Evolutionary conservation across 495 filamentous ascomycete species (phyloP).

Genomic region (Talaromyces borbonicus): DNA sequence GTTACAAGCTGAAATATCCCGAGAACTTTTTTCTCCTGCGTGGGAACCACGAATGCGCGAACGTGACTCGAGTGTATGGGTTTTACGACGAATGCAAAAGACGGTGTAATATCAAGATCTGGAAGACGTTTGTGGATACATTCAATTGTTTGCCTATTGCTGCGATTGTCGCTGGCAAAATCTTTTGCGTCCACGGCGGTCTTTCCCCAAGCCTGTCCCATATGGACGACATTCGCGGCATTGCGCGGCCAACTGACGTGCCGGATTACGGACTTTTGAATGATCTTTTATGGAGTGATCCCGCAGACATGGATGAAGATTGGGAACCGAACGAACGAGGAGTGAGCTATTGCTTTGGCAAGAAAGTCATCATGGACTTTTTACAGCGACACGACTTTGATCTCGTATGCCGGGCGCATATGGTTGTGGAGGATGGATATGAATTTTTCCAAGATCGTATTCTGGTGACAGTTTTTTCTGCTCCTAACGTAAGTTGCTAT

Average conservation of each 20-base stretch:
- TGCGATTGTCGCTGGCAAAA: conserved; percentile 93
- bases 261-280: conserved; percentile 96
- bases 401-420: conserved; percentile 92
- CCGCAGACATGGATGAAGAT: conserved; percentile 93
- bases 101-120: conserved; percentile 94
- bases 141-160: conserved; percentile 97
- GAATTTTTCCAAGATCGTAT: conserved; percentile 97
- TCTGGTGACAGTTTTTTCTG: conserved; percentile 94
- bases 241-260: conserved; percentile 91
- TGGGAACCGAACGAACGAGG: conserved; percentile 97
- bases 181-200: conserved; percentile 97
- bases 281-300: conserved; percentile 95
- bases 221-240: conserved; percentile 97
- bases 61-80: conserved; percentile 95
- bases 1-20: conserved; percentile 97
- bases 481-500: conserved; percentile 72
- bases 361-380: conserved; percentile 97
- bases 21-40: conserved; percentile 98
- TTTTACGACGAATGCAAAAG: conserved; percentile 99
- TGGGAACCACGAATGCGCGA: conserved; percentile 97
- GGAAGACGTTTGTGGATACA: conserved; percentile 97
- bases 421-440: conserved; percentile 99
- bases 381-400: conserved; percentile 93
- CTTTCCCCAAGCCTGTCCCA: conserved; percentile 85
- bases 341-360: conserved; percentile 97